Percentiles rank a stretch among this genome's conserved stretches.
phyloP scores from a whole-genome alignment of 768 basidiomycete genomes.

The Boletus pseudo-olivaceus region DNA sequence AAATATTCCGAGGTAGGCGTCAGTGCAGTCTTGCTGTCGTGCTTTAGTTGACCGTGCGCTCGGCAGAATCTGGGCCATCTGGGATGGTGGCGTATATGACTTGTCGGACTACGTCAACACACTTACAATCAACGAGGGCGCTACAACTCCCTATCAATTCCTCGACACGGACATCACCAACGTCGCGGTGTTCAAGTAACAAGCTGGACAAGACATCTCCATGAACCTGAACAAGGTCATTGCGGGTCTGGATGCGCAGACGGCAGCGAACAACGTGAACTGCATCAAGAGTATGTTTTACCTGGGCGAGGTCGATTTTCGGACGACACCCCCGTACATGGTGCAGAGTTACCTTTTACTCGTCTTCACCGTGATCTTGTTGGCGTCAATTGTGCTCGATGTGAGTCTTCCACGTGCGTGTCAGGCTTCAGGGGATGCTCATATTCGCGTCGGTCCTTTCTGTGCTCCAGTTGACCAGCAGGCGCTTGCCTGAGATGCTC shows the following conservation, averaged over 20 bases:
- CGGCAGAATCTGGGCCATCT: constrained; percentile 77
- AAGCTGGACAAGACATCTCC: constrained; percentile 83
- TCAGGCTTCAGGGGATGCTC: neutral
- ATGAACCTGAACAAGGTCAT: constrained; percentile 57
- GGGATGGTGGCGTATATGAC: constrained; percentile 73
- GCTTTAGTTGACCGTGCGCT: neutral
- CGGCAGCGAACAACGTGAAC: constrained; percentile 44
- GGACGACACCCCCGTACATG: constrained; percentile 70
- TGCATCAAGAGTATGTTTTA: constrained; percentile 85
- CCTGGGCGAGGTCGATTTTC: constrained; percentile 72
- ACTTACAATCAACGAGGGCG: constrained; percentile 44
- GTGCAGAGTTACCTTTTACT: constrained; percentile 85
- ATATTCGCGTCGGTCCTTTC: constrained; percentile 64
- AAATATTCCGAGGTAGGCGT: constrained; percentile 39
- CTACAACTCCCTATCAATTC: constrained; percentile 55
- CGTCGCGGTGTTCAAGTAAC: constrained; percentile 79
- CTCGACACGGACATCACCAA: constrained; percentile 58
- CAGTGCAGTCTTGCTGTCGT: neutral
- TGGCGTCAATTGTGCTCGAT: constrained; percentile 81
- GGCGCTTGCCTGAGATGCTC: constrained; percentile 79
- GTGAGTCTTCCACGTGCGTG: constrained; percentile 44
- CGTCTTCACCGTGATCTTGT: constrained; percentile 68
- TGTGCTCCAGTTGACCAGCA: constrained; percentile 80
- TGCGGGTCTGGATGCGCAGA: constrained; percentile 45
- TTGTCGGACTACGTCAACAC: constrained; percentile 87